Percentiles rank a stretch among this genome's conserved stretches.
phyloP scores from a whole-genome alignment of 73 alveolate genomes.

The Paramecium octaurelia region DNA sequence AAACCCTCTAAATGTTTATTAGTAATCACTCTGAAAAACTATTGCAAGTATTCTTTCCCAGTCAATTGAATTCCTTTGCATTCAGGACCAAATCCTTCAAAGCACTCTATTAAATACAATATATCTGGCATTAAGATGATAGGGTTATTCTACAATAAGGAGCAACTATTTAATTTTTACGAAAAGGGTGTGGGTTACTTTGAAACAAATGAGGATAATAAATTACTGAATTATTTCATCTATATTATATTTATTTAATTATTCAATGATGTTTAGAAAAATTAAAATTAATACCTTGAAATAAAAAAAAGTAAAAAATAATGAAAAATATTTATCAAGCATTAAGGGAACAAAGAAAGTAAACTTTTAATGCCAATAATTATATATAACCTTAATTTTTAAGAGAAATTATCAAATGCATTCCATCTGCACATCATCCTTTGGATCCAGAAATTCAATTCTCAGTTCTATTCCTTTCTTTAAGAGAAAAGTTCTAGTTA shows the following conservation, averaged over 20 bases:
- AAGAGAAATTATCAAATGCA: too few species aligned
- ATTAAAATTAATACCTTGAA: too few species aligned
- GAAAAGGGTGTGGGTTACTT: not conserved
- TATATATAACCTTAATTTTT: too few species aligned
- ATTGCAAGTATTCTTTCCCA: constrained; percentile 12
- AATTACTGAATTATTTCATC: not conserved
- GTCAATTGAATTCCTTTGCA: constrained; percentile 19
- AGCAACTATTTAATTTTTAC: not conserved
- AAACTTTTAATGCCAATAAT: too few species aligned
- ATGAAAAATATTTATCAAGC: too few species aligned
- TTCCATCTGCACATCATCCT: too few species aligned
- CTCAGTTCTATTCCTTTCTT: too few species aligned
- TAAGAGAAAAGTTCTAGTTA: too few species aligned
- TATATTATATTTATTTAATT: not conserved
- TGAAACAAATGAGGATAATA: not conserved
- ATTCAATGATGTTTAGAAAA: not conserved
- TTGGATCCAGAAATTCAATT: too few species aligned
- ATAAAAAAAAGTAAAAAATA: too few species aligned
- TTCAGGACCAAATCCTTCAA: constrained; percentile 51
- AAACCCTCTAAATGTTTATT: not conserved
- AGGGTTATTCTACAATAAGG: constrained; percentile 1
- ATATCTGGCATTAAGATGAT: constrained; percentile 10
- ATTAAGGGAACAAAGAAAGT: too few species aligned
- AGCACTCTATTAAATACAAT: constrained; percentile 17
- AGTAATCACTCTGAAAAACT: not conserved